Percentiles rank a stretch among this genome's conserved stretches.
Evolutionary conservation across 257 asterid species (phyloP).

Genomic region (Leonotis leonurus): DNA sequence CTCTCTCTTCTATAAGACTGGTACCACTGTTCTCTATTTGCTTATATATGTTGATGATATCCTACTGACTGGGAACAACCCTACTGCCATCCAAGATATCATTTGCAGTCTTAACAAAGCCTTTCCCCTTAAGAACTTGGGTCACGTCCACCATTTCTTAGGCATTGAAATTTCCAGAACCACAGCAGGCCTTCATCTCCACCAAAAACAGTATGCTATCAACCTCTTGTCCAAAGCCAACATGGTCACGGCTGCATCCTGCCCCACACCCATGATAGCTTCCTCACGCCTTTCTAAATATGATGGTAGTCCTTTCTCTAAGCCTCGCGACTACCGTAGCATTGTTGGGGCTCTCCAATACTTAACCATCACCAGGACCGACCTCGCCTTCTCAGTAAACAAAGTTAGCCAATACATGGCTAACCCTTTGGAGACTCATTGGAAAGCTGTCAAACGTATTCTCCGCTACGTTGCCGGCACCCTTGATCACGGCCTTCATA

Average conservation of each 20-base stretch:
- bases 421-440: neutral
- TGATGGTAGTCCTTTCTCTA: too few relatives aligned
- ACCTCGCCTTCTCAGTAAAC: neutral
- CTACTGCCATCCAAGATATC: too few relatives aligned
- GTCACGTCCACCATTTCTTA: neutral
- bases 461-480: too few relatives aligned
- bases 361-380: neutral
- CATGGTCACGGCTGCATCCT: too few relatives aligned
- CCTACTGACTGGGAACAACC: too few relatives aligned
- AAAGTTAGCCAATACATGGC: neutral
- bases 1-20: neutral
- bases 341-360: too few relatives aligned
- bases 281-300: too few relatives aligned
- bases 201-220: neutral
- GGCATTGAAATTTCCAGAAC: neutral
- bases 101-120: neutral
- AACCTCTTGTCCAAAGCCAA: neutral
- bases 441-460: neutral
- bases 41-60: too few relatives aligned
- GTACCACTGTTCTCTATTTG: too few relatives aligned
- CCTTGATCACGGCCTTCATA: too few relatives aligned
- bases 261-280: too few relatives aligned
- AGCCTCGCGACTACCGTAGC: too few relatives aligned
- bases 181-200: neutral
- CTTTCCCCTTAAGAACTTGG: neutral